phyloP scores from a whole-genome alignment of 1,284 basidiomycete genomes.

The Papiliotrema laurentii region DNA sequence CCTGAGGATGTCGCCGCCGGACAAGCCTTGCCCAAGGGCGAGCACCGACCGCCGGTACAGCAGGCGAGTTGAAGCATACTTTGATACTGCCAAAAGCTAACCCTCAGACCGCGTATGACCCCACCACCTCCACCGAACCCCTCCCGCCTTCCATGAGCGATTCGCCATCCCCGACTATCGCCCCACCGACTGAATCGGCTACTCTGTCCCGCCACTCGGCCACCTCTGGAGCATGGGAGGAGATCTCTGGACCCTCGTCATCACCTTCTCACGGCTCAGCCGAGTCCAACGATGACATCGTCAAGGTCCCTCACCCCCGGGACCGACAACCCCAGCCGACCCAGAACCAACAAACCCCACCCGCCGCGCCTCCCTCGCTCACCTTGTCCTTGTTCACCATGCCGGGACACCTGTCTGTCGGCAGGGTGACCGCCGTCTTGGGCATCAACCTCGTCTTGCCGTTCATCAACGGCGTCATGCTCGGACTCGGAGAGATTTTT shows the following conservation, averaged over 20 bases:
- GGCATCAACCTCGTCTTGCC: constrained; percentile 90
- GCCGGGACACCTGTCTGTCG: constrained; percentile 69
- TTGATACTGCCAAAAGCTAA: neutral
- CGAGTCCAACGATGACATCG: constrained; percentile 9
- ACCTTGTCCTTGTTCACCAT: constrained; percentile 77
- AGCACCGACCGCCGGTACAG: constrained; percentile 15
- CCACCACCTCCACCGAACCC: constrained; percentile 33
- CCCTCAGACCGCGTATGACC: constrained; percentile 26
- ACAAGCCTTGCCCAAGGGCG: constrained; percentile 29
- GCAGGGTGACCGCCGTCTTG: constrained; percentile 71
- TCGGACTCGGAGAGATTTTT: constrained; percentile 96
- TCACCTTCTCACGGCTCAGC: constrained; percentile 20
- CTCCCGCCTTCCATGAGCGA: constrained; percentile 29
- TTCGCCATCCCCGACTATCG: constrained; percentile 10
- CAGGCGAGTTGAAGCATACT: constrained; percentile 21
- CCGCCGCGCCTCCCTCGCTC: constrained; percentile 50
- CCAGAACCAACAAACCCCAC: constrained; percentile 8
- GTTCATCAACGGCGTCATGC: constrained; percentile 96
- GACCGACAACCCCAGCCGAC: neutral
- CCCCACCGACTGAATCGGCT: constrained; percentile 26
- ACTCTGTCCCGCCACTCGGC: constrained; percentile 29
- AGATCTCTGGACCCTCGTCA: constrained; percentile 29
- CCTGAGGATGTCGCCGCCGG: constrained; percentile 50
- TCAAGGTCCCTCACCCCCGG: constrained; percentile 4
- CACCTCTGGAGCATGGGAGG: constrained; percentile 40